Conservation (phyloP, 805 yeast genomes). For the Ogataea ganodermae region DNA sequence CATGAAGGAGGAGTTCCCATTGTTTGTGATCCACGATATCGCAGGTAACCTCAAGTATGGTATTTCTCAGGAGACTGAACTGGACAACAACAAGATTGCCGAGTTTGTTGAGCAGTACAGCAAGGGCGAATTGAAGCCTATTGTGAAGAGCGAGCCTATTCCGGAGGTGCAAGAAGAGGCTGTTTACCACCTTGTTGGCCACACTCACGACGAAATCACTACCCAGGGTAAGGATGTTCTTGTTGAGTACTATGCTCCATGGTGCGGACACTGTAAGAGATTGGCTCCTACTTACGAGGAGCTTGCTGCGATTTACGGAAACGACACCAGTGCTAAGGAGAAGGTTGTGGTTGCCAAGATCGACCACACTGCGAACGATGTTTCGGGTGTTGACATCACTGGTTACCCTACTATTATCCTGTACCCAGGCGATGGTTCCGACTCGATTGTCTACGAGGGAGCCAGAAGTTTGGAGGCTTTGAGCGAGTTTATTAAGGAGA, state of each 20-base stretch:
- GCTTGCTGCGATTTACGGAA: conserved; percentile 67
- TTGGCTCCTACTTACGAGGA: conserved; percentile 88
- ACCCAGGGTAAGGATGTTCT: conserved; percentile 67
- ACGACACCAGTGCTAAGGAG: conserved; percentile 47
- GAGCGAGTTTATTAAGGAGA: conserved; percentile 67
- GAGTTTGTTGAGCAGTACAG: conserved; percentile 64
- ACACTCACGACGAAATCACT: conserved; percentile 73
- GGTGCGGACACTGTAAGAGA: conserved; percentile 97
- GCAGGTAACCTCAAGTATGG: conserved; percentile 73
- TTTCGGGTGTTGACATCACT: conserved; percentile 66
- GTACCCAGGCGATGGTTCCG: conserved; percentile 79
- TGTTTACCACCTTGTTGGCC: conserved; percentile 75
- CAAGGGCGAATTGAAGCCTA: conserved; percentile 68
- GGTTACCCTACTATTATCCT: conserved; percentile 94
- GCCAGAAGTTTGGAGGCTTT: conserved; percentile 74
- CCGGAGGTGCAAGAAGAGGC: conserved; percentile 79
- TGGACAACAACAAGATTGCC: conserved; percentile 55
- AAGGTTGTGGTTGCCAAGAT: conserved; percentile 79
- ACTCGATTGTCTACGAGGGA: conserved; percentile 67
- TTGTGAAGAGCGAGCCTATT: conserved; percentile 79
- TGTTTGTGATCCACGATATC: conserved; percentile 83
- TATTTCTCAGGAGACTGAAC: conserved; percentile 56
- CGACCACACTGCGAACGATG: conserved; percentile 90
- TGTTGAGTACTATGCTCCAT: conserved; percentile 93
- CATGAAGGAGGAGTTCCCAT: conserved; percentile 84